Base-by-base conservation (phyloP, 176 grass and related monocot genomes). In the Phyllostachys edulis region DNA sequence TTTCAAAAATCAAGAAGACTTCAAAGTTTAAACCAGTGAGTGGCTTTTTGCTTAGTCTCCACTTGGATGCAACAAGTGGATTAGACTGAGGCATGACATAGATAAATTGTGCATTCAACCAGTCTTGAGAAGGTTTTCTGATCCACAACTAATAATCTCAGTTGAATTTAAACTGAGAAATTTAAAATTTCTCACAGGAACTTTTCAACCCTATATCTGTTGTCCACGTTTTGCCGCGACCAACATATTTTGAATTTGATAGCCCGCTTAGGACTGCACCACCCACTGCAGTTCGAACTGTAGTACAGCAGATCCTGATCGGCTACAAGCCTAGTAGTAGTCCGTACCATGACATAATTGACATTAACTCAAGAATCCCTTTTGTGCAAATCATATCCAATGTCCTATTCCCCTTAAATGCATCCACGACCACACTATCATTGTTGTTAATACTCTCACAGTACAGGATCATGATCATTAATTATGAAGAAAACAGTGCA, bases 401-500 rank as follows among this genome's bases (percentile, higher is more conserved):
- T 54, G 62, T 13, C 75, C 51, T 55, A 59, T 9, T 81, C 6
- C 60, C 52, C 14, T 49, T 73, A 71, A 64, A 15, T 88, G 63
- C 81, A 63, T 71, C 42, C 49, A 71, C 5, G 39, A 2, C 45
- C 64, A 71, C 44, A 41, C 83, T 46, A 27, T n/a, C 67, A 15
- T 63, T 60, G 40, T 67, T 66, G 46, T 80, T 77, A 71, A 65
- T 71, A 66, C 57, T 41, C 20, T 37, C 36, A 71, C 24, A 39
- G 45, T 78, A 72, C 56, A 72, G 29, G 21, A 27, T 7, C 20
- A 60, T 26, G 50, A 73, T 76, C 24, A 78, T 90, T 69, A 54
- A 37, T 77, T 65, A 86, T 49, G 57, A 21, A 86, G 83, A 82
- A 85, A 89, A 69, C 44, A 85, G 64, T 39, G 71, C 26, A 50